Percentiles rank a stretch among this genome's conserved stretches.
Evolutionary conservation across 768 basidiomycete genomes (phyloP).

Genomic region (Pilatotrama ljubarskyi): DNA sequence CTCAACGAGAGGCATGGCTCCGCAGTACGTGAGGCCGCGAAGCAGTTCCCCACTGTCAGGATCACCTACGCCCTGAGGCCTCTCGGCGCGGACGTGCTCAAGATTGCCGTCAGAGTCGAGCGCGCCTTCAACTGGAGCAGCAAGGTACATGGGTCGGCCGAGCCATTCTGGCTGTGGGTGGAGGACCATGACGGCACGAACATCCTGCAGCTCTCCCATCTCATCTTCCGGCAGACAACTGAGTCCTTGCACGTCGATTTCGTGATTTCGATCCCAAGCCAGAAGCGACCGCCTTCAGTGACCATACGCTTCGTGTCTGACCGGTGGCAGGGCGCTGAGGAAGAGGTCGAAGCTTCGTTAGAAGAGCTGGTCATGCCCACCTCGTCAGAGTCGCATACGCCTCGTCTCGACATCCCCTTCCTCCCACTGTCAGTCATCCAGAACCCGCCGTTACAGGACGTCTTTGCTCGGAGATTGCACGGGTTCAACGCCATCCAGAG

Average conservation of each 20-base stretch:
- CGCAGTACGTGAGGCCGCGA: constrained; percentile 76
- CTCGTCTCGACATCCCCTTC: constrained; percentile 73
- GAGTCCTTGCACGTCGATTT: constrained; percentile 68
- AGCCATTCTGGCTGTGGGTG: constrained; percentile 96
- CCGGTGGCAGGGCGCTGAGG: constrained; percentile 90
- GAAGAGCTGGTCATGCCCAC: constrained; percentile 76
- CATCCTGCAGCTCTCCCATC: constrained; percentile 78
- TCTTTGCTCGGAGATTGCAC: constrained; percentile 47
- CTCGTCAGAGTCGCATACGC: constrained; percentile 54
- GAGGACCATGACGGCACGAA: constrained; percentile 81
- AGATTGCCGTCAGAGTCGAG: constrained; percentile 62
- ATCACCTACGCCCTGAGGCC: constrained; percentile 76
- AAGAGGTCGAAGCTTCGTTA: constrained; percentile 63
- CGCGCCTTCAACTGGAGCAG: constrained; percentile 79
- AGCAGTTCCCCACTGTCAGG: constrained; percentile 76
- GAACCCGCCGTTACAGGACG: constrained; percentile 44
- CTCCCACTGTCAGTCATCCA: constrained; percentile 57
- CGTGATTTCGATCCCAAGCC: constrained; percentile 68
- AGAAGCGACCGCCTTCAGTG: constrained; percentile 60
- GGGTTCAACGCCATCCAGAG: constrained; percentile 87
- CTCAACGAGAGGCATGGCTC: constrained; percentile 84
- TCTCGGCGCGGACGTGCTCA: constrained; percentile 80
- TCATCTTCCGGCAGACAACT: constrained; percentile 70
- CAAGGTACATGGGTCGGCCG: constrained; percentile 69
- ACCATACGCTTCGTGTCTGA: constrained; percentile 84